Percentiles rank a stretch among this genome's conserved stretches.
phyloP scores from a whole-genome alignment of 1,284 basidiomycete species.

The Heterobasidion occidentale region DNA sequence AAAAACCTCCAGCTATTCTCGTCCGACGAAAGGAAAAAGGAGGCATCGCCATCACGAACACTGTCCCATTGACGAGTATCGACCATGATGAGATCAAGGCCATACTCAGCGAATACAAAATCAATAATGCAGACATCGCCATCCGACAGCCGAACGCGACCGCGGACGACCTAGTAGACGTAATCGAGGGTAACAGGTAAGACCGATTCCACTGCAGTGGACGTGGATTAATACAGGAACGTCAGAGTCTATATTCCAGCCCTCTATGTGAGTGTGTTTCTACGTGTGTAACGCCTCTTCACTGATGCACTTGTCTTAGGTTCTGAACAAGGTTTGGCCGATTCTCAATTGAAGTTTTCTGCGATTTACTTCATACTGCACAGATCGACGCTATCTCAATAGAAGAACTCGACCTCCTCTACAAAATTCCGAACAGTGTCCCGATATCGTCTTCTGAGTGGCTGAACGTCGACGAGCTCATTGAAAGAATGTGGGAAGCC shows the following conservation, averaged over 20 bases:
- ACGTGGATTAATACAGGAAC: constrained; percentile 4
- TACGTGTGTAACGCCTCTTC: neutral
- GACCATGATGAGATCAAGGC: constrained; percentile 96
- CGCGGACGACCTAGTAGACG: constrained; percentile 96
- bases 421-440: constrained; percentile 92
- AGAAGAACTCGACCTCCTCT: constrained; percentile 95
- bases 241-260: constrained; percentile 89
- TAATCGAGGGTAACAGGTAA: constrained; percentile 87
- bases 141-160: constrained; percentile 93
- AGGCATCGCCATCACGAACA: constrained; percentile 90
- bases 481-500: constrained; percentile 87
- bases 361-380: constrained; percentile 12
- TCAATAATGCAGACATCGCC: constrained; percentile 87
- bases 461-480: constrained; percentile 95
- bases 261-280: constrained; percentile 61
- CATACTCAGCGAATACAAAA: constrained; percentile 88
- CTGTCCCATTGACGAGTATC: constrained; percentile 94
- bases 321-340: constrained; percentile 62
- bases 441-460: constrained; percentile 91
- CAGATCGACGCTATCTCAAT: constrained; percentile 98
- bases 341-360: neutral
- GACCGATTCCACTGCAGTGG: neutral
- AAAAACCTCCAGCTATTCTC: constrained; percentile 84
- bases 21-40: constrained; percentile 94
- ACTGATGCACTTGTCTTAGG: constrained; percentile 27